Evolutionary conservation across 139 green algal species (phyloP), one percentile per base, ranked within the genome.

Genomic region (Marvania coccoides): DNA sequence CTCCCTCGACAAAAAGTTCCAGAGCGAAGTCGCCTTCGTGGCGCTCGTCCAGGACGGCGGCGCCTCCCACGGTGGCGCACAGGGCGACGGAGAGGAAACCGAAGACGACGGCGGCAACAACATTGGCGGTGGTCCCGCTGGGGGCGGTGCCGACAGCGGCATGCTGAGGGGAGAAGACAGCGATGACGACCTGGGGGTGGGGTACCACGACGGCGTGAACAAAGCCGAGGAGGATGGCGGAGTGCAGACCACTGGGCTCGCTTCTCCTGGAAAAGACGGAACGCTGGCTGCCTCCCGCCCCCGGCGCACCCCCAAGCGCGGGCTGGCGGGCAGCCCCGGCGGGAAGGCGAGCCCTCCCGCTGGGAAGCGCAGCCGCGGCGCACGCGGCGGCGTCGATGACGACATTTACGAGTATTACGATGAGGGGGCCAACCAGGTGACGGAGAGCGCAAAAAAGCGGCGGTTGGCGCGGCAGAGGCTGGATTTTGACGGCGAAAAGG

Each of bases 1-100:
- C 23, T 64, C 63, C 19, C 64, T 89, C 9, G 58, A 72, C 12
- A 35, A 53, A 0, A 61, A 63, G 46, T 57, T 65, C 2, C 70
- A 72, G 24, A 46, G 77, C 2, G 71, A 78, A 13, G 34, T 61
- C 1, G 81, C 73, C 10, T 86, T 84, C 51, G 35, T 79, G 28
- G 73, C 65, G 31, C 72, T 78, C 61, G 61, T 68, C 6, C 48
- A 69, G 15, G 62, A 71, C 48, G 34, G 58, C 46, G 6, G 67
- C 58, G 24, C 19, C 14, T 2, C 14, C 29, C 5, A 33, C 54
- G 13, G 51, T 65, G 33, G 23, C 42, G 15, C 28, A 38, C n/a
- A 33, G 36, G 57, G 28, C 4, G 35, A 31, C 33, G 45, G 33
- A 36, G 30, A 57, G 37, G 45, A 39, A 6, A 15, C 54, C 19